Conservation (phyloP, 108 stramenopile species). For the Fistulifera pelliculosa region DNA sequence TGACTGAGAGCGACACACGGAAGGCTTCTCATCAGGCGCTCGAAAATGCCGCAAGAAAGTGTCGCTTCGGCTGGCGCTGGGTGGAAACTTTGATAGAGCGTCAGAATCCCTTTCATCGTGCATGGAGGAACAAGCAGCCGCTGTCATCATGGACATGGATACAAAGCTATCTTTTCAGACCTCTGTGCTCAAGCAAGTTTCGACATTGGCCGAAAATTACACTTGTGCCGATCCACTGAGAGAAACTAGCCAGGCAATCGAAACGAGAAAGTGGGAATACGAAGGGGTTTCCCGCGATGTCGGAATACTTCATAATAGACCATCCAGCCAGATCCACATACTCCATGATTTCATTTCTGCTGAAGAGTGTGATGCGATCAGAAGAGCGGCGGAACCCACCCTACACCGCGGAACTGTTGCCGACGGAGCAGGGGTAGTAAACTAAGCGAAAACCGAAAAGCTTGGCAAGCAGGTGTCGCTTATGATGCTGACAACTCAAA, state of each 20-base stretch:
- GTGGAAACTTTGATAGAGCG: not conserved
- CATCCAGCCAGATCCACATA: conserved; percentile 59
- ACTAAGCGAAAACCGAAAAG: conserved; percentile 59
- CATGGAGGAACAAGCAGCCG: conserved; percentile 29
- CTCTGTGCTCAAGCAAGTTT: conserved; percentile 43
- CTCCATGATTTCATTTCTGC: conserved; percentile 59
- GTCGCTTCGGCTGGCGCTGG: not conserved
- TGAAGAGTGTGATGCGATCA: conserved; percentile 74
- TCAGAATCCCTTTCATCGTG: conserved; percentile 29
- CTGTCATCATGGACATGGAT: conserved; percentile 37
- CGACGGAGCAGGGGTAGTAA: conserved; percentile 68
- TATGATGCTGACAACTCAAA: conserved; percentile 36
- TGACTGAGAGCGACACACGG: not conserved
- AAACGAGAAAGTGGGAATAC: conserved; percentile 11
- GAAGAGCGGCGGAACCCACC: conserved; percentile 33
- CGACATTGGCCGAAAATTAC: conserved; percentile 61
- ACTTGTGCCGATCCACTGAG: conserved; percentile 63
- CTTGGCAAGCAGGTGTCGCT: conserved; percentile 69
- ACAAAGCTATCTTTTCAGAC: conserved; percentile 66
- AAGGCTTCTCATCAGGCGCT: not conserved
- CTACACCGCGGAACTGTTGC: conserved; percentile 73
- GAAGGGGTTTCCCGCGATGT: conserved; percentile 29
- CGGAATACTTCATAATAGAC: conserved; percentile 51
- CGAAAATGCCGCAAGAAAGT: not conserved
- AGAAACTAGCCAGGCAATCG: conserved; percentile 40